These are phyloP conservation scores for Potentilla sterilis DNA, from an alignment of 306 rosid species.

Conservation along the genomic window DNA sequence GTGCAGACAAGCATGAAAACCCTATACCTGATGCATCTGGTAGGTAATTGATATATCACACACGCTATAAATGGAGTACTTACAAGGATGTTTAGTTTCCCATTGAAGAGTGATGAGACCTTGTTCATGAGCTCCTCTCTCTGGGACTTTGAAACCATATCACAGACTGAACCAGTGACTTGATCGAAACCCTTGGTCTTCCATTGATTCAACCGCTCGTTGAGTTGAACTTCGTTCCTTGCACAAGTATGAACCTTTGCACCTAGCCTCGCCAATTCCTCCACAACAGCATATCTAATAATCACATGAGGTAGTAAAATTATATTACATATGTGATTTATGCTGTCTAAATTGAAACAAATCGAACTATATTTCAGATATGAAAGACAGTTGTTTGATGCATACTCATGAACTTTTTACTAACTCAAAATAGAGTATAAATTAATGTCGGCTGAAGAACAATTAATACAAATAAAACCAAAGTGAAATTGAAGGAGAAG, in stretches of 20 bases:
- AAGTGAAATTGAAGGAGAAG: no score
- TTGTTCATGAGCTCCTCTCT: conserved; percentile 10
- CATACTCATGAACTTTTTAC: no score
- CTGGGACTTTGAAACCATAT: neutral
- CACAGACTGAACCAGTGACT: conserved; percentile 24
- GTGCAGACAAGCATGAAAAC: neutral
- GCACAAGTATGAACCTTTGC: conserved; percentile 22
- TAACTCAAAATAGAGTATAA: no score
- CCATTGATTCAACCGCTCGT: conserved; percentile 20
- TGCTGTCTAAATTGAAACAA: no score
- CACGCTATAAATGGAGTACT: neutral
- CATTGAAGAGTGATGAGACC: conserved; percentile 22
- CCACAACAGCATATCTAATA: conserved; percentile 26
- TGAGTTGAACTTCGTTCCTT: conserved; percentile 9
- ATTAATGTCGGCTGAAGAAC: no score
- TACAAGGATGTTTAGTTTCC: conserved; percentile 31
- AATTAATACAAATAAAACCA: no score
- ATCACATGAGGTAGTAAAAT: neutral
- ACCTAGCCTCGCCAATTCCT: conserved; percentile 32
- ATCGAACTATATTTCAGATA: no score
- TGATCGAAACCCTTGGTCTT: conserved; percentile 14
- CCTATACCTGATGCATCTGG: no score
- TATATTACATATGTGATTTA: no score
- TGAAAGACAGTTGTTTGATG: no score
- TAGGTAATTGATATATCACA: no score